Evolutionary conservation across 2,329 filamentous ascomycete genomes (phyloP), one percentile per base, ranked within the genome.

Genomic region (Ceratocystiopsis brevicomis): DNA sequence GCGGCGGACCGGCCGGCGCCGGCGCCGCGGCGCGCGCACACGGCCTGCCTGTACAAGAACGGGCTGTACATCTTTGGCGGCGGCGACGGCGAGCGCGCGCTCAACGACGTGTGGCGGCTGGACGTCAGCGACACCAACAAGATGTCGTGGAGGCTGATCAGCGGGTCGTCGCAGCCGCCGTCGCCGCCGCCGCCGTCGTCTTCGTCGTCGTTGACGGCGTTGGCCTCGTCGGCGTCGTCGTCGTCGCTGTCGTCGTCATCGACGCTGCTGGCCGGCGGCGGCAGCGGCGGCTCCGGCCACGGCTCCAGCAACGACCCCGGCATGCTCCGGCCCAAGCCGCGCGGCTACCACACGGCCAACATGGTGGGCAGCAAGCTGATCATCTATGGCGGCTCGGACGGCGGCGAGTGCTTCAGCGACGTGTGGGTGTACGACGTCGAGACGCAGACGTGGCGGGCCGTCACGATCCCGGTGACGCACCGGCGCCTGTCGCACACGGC

Each of bases 351-450:
- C 56, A 81, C 77, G 5, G 76, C 77, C 49, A 81, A 81, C 55
- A 80, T 81, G 69, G 76, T 81, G 38, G 76, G 76, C 49, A 70
- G 69, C 58, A 81, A 81, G 60, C 69, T 81, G 48, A 80, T 81
- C 56, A 75, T 81, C 52, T 81, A 72, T 55, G 77, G 77, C 36
- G 77, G 77, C 33, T 78, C 73, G 3, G 77, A 81, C 55, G 77
- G 77, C 49, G 74, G 73, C 42, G 76, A 81, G 58, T 81, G 77
- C 59, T 81, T 81, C 59, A 70, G 76, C 54, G 77, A 81, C 53
- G 76, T 81, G 37, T 81, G 77, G 77, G 71, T 81, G 30, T 81
- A 79, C 59, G 76, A 81, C 54, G 70, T 80, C 6, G 76, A 81
- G 41, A 67, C 64, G 36, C 65, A 69, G 45, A 50, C 62, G 19